Evolutionary conservation across 2,329 filamentous ascomycete species (phyloP).

Genomic region (Geosmithia putterillii): DNA sequence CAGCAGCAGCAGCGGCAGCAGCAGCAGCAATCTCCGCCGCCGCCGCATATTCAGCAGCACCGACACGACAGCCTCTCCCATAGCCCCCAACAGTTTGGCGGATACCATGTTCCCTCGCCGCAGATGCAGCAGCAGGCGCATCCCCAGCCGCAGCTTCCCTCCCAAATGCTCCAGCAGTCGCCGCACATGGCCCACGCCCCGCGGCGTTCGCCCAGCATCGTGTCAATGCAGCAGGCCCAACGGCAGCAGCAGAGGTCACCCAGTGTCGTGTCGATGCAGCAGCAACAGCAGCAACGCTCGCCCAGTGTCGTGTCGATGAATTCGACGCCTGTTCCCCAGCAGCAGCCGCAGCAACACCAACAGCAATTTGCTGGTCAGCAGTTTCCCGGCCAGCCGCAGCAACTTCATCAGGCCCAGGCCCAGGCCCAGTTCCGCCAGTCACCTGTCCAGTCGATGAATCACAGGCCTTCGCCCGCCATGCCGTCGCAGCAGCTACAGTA

Average conservation of each 20-base stretch:
- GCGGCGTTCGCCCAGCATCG: constrained; percentile 5
- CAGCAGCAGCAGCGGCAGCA: constrained; percentile 13
- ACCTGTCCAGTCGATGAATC: neutral
- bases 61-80: constrained; percentile 14
- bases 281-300: constrained; percentile 5
- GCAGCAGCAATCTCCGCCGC: constrained; percentile 6
- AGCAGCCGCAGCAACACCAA: neutral
- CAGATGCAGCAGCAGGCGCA: constrained; percentile 8
- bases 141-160: constrained; percentile 13
- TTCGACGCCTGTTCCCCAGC: constrained; percentile 5
- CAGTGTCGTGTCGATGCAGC: constrained; percentile 5
- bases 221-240: constrained; percentile 8
- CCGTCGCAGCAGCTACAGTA: constrained; percentile 6
- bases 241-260: constrained; percentile 13
- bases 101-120: constrained; percentile 8
- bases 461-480: neutral
- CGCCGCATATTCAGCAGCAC: constrained; percentile 4
- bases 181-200: constrained; percentile 1
- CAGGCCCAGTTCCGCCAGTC: constrained; percentile 5
- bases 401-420: constrained; percentile 6
- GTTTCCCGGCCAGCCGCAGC: constrained; percentile 5
- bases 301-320: constrained; percentile 8
- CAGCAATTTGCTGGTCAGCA: constrained; percentile 6
- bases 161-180: constrained; percentile 9
- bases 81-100: constrained; percentile 13